These are phyloP conservation scores for Diddensiella santjacobensis DNA, from an alignment of 805 yeast species.

Conservation along the genomic window DNA sequence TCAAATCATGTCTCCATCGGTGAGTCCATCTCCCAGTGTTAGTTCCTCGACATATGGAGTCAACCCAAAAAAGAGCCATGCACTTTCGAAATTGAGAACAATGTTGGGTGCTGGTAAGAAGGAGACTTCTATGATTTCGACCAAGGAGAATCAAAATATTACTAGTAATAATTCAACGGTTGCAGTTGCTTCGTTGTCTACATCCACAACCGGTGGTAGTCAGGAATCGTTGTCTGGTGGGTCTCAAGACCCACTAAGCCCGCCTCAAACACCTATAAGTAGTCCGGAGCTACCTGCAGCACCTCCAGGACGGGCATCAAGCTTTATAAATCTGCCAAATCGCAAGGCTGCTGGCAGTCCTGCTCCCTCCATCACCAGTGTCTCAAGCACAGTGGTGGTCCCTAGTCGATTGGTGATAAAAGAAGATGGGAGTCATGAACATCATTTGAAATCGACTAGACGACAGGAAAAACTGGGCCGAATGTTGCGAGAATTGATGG, in stretches of 20 bases:
- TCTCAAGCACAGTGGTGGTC: background rate
- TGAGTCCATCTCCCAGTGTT: no score
- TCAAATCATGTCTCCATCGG: no score
- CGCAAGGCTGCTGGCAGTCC: background rate
- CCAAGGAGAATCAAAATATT: no score
- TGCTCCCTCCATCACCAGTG: background rate
- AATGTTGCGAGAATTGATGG: constrained; percentile 53
- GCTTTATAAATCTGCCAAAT: background rate
- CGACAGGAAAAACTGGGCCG: constrained; percentile 40
- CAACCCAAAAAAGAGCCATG: background rate
- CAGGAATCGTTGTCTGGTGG: background rate
- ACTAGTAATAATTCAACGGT: no score
- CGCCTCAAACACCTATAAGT: constrained; percentile 1
- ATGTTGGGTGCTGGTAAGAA: background rate
- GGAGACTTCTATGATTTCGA: no score
- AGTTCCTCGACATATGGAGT: no score
- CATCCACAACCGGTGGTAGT: background rate
- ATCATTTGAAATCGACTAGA: constrained; percentile 63
- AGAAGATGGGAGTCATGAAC: constrained; percentile 71
- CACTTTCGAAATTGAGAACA: background rate
- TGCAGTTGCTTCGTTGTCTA: background rate
- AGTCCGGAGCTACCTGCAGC: background rate
- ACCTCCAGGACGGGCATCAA: background rate
- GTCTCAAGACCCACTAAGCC: background rate
- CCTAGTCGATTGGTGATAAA: constrained; percentile 33